Percentiles rank a stretch among this genome's conserved stretches.
Evolutionary conservation across 2,329 filamentous ascomycete genomes (phyloP).

Genomic region (Fusarium cyanostomum): DNA sequence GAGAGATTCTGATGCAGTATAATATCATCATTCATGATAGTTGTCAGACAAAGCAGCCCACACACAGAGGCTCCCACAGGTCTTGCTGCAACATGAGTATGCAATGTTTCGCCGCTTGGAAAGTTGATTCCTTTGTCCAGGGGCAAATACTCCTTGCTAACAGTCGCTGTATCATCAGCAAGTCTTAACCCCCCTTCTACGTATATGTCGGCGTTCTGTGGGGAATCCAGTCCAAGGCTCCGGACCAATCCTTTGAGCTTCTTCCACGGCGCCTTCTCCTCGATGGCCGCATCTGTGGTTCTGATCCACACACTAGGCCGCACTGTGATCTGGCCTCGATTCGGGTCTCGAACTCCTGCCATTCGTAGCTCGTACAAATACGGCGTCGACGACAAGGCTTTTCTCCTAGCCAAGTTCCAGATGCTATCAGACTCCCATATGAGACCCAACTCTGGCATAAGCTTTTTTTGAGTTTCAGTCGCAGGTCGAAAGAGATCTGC

Average conservation of each 20-base stretch:
- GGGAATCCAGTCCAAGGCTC: neutral
- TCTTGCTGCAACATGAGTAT: neutral
- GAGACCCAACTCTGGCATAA: neutral
- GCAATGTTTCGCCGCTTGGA: neutral
- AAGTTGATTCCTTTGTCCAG: neutral
- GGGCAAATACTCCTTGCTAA: neutral
- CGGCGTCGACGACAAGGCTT: neutral
- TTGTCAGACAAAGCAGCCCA: neutral
- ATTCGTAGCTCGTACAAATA: neutral
- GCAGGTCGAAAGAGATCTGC: neutral
- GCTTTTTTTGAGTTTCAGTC: neutral
- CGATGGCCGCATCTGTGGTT: neutral
- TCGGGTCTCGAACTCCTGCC: neutral
- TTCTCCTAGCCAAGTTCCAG: neutral
- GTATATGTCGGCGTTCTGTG: neutral
- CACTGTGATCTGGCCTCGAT: neutral
- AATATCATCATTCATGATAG: neutral
- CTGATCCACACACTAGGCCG: conserved; percentile 1
- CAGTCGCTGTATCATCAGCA: neutral
- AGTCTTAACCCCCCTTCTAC: neutral
- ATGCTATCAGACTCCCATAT: neutral
- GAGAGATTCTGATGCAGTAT: neutral
- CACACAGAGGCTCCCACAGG: neutral
- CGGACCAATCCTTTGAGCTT: neutral
- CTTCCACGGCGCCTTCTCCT: neutral